These are phyloP conservation scores for Wickerhamomyces sp. DNA, from an alignment of 1,139 yeast species.

Conservation along the genomic window DNA sequence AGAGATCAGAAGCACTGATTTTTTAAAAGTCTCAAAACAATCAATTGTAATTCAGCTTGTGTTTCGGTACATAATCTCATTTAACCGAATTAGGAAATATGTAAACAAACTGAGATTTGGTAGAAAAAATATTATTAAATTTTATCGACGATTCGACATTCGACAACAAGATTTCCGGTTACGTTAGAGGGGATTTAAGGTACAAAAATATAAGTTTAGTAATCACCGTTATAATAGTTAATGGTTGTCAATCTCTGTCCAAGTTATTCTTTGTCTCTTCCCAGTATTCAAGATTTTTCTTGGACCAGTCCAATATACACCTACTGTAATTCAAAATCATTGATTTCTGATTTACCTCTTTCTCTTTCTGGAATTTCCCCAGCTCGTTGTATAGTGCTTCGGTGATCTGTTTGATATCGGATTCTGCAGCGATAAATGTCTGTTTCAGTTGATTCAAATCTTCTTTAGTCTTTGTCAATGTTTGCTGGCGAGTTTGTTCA, in stretches of 20 bases:
- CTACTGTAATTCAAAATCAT: conserved; percentile 51
- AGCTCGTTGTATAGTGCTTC: conserved; percentile 45
- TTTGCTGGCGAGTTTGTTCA: conserved; percentile 56
- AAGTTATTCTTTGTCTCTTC: conserved; percentile 51
- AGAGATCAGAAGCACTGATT: too few species aligned
- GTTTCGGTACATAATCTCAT: background rate
- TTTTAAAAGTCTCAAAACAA: background rate
- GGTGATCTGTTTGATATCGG: conserved; percentile 51
- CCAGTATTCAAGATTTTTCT: conserved; percentile 68
- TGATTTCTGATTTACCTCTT: conserved; percentile 39
- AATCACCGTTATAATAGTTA: too few species aligned
- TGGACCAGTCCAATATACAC: conserved; percentile 64
- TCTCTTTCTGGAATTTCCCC: conserved; percentile 24
- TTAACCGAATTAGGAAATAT: conserved; percentile 3
- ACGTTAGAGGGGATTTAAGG: too few species aligned
- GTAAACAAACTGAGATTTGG: conserved; percentile 5
- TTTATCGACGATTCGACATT: too few species aligned
- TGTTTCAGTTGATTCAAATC: conserved; percentile 52
- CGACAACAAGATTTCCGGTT: too few species aligned
- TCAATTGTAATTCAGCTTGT: background rate
- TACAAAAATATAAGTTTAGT: too few species aligned
- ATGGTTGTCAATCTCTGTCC: background rate
- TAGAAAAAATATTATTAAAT: too few species aligned
- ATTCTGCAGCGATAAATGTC: conserved; percentile 54
- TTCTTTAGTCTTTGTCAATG: conserved; percentile 45